A percentile compares a stretch with the other conserved stretches of the same genome.
These are phyloP conservation scores for Inga oerstediana DNA, from an alignment of 306 rosid genomes.

Conservation along the genomic window DNA sequence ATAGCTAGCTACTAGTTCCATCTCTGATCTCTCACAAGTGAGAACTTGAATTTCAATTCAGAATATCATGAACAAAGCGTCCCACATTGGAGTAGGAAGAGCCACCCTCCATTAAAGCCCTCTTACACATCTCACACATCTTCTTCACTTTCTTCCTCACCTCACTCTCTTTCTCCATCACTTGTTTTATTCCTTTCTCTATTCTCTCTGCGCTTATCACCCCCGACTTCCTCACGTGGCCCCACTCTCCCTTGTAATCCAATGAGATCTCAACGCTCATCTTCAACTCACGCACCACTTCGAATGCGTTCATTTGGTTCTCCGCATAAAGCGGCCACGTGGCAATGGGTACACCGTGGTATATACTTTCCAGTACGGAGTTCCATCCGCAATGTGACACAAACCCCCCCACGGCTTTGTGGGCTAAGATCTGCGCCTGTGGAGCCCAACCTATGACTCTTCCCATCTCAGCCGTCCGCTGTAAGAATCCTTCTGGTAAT, in stretches of 20 bases:
- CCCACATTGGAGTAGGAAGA: not conserved
- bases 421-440: conserved; percentile 29
- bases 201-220: not conserved
- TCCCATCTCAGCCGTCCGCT: conserved; percentile 37
- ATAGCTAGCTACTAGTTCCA: no score
- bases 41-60: not conserved
- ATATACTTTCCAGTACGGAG: not conserved
- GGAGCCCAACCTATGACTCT: conserved; percentile 52
- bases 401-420: conserved; percentile 39
- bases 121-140: not conserved
- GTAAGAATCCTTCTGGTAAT: conserved; percentile 39
- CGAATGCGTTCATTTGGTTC: conserved; percentile 17
- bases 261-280: conserved; percentile 16
- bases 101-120: not conserved
- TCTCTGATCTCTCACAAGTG: no score
- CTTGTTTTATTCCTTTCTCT: not conserved
- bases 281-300: conserved; percentile 27
- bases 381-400: conserved; percentile 36
- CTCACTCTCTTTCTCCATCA: not conserved
- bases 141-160: not conserved
- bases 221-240: no score
- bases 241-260: not conserved
- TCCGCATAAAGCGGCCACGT: not conserved
- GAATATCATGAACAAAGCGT: not conserved
- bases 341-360: not conserved